A percentile compares a stretch with the other conserved stretches of the same genome.
Evolutionary conservation across 2,329 filamentous ascomycete species (phyloP).

Genomic region (Alternaria infectoria): DNA sequence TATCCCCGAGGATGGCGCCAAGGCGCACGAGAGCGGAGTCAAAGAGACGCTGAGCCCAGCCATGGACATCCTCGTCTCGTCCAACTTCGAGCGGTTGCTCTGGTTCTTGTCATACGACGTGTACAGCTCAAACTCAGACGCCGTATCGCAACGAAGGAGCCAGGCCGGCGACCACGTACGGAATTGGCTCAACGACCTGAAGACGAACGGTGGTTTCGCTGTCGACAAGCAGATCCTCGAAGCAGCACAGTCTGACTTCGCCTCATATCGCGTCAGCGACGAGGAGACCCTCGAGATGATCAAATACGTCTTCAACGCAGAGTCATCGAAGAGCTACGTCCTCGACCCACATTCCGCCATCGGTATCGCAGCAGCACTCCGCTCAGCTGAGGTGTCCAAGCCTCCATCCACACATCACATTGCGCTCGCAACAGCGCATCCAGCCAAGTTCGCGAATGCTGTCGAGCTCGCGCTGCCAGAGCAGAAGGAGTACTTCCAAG

Average conservation of each 20-base stretch:
- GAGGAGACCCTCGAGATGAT: conserved; percentile 57
- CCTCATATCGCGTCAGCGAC: conserved; percentile 74
- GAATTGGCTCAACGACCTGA: conserved; percentile 79
- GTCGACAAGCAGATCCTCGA: conserved; percentile 77
- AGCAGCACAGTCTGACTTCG: conserved; percentile 75
- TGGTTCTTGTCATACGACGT: conserved; percentile 82
- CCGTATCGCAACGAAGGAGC: conserved; percentile 54
- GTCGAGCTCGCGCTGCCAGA: conserved; percentile 79
- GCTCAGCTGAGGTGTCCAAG: conserved; percentile 66
- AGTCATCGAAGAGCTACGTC: conserved; percentile 67
- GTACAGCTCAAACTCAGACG: conserved; percentile 47
- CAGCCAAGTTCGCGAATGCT: conserved; percentile 89
- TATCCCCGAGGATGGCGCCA: conserved; percentile 62
- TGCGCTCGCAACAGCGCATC: conserved; percentile 89
- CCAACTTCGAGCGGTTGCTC: conserved; percentile 93
- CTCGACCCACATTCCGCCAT: conserved; percentile 94
- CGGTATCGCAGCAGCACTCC: conserved; percentile 76
- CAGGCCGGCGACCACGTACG: conserved; percentile 74
- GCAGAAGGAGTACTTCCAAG: conserved; percentile 76
- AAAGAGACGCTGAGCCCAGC: conserved; percentile 93
- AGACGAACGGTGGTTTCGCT: conserved; percentile 79
- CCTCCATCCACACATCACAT: conserved; percentile 68
- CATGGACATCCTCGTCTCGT: conserved; percentile 97
- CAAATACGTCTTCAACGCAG: conserved; percentile 56
- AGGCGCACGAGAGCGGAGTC: conserved; percentile 72